phyloP scores from a whole-genome alignment of 495 filamentous ascomycete species.

The Tuber magnatum region DNA sequence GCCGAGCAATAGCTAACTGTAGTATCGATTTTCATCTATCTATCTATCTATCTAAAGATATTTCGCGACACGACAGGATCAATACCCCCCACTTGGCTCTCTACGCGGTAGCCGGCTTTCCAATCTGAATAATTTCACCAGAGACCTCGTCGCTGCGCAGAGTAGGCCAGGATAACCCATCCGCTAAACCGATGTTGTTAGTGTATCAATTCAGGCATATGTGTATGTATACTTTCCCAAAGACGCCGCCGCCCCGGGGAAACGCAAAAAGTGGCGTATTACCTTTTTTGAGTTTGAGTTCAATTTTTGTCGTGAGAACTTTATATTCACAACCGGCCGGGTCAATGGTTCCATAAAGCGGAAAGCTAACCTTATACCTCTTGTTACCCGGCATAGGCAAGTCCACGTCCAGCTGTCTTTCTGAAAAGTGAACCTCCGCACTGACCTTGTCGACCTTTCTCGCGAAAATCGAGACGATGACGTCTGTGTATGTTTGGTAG shows the following conservation, averaged over 20 bases:
- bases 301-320: conserved; percentile 91
- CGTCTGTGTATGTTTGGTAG: conserved; percentile 79
- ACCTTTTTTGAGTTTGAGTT: conserved; percentile 75
- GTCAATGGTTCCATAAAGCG: conserved; percentile 70
- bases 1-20: neutral
- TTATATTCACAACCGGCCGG: conserved; percentile 65
- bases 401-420: conserved; percentile 58
- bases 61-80: neutral
- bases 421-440: conserved; percentile 61
- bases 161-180: conserved; percentile 39
- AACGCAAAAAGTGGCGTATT: conserved; percentile 33
- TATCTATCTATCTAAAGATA: conserved; percentile 3
- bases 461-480: conserved; percentile 87
- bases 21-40: neutral
- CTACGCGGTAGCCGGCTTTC: conserved; percentile 38
- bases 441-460: conserved; percentile 89
- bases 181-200: conserved; percentile 18
- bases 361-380: conserved; percentile 66
- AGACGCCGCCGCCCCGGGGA: neutral
- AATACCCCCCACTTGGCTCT: neutral
- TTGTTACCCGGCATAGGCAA: conserved; percentile 79
- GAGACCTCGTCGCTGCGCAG: conserved; percentile 37
- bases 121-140: conserved; percentile 40
- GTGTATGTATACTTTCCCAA: neutral
- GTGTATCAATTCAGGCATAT: neutral